Evolutionary conservation across 2,329 filamentous ascomycete species (phyloP), one percentile per base, ranked within the genome.

Genomic region (Fonsecaea pedrosoi): DNA sequence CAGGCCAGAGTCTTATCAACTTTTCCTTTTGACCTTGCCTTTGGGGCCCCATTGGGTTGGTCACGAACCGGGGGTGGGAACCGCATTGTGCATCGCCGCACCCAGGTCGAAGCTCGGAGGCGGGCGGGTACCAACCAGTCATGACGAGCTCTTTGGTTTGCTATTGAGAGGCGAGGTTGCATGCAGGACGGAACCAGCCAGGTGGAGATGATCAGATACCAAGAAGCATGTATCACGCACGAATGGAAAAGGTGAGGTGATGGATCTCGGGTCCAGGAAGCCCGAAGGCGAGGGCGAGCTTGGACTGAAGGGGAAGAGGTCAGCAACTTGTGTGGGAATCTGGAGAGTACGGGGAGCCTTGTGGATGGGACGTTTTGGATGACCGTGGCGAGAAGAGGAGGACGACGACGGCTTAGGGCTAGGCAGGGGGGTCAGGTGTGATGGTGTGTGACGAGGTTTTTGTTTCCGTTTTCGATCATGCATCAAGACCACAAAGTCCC

Each of bases 61-160:
- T 42, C 15, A 55, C 40, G 25, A 25, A 25, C 60, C 37, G 42
- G 53, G 25, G 59, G 21, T 30, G 4, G n/a, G 32, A 37, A 40
- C 50, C 32, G 48, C 48, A 54, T 48, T 34, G 42, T 54, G 53
- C 64, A 45, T 10, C 37, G 61, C 60, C 53, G 60, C 37, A 56
- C 12, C 53, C 61, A 42, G 42, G 32, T 50, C 38, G 37, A 60
- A 32, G 37, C 13, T 54, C 66, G 66, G 66, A 64, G 62, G 61
- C 54, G 58, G 62, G 62, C 56, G 62, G 58, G 54, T 59, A 62
- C 54, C 40, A 58, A 45, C 62, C 62, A 65, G 55, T 68, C 66
- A 68, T 59, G 55, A 48, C 13, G 55, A 30, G 35, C 3, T 4
- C 25, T 50, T 50, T 21, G 45, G 25, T 25, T 61, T 61, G 42